Base-by-base conservation (phyloP, 2,329 filamentous ascomycete species). In the Xylaria sp. region DNA sequence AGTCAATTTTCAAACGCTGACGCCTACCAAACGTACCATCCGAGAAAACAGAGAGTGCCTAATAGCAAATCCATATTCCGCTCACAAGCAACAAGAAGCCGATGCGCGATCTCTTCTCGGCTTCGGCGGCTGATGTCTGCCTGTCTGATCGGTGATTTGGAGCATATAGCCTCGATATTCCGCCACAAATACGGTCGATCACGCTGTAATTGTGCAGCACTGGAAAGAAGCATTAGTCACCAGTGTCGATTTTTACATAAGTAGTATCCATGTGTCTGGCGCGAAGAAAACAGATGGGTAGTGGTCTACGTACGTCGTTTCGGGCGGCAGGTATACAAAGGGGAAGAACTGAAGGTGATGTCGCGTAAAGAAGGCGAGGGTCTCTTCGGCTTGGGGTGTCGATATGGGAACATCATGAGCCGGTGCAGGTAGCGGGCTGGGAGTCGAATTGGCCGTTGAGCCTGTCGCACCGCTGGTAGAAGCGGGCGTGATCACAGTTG, bases 1-100 rank as follows among this genome's bases (percentile, higher is more conserved):
- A 51, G 28, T 20, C n/a, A 57, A 10, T 28, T 0, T 20, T 15
- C 6, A 1, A 12, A 12, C 20, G 31, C 12, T 15, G 31, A 28
- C 9, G n/a, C 7, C 20, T 3, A 20, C n/a, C 0, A 52, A 13
- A 71, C 80, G 72, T 75, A 84, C 85, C 86, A 89, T 39, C 79
- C 78, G 25, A 83, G 78, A 62, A 78, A 83, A 61, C 71, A 79
- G 18, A 90, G 73, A 3, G 88, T 67, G 0, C 86, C 86, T 12
- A 86, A 79, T 1, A 90, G 77, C 12, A 89, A 70, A 70, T 89
- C 88, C 48, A 88, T 78, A 57, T 76, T 83, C 60, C 83, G 82
- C 64, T 88, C 85, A n/a, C 81, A 78, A 10, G 85, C 80, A 13
- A 86, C 67, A 7, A 88, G 72, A 31, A 87, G 77, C 64, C 81